These are phyloP conservation scores for Sherardia arvensis DNA, from an alignment of 257 asterid species.

Conservation along the genomic window DNA sequence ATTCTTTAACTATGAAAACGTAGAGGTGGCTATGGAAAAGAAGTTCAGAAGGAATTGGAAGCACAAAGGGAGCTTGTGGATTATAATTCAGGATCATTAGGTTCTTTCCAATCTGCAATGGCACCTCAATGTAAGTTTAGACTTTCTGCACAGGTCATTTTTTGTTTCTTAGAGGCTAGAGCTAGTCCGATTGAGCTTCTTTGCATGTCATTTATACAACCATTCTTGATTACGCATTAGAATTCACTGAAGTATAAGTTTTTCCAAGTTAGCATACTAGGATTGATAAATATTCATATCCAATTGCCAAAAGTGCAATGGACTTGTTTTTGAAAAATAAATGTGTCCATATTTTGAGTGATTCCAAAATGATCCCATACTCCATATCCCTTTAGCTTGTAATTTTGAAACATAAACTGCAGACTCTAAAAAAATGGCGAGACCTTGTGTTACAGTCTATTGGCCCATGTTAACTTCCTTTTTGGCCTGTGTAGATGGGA, in stretches of 20 bases:
- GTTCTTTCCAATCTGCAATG: conserved; percentile 56
- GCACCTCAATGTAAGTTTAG: conserved; percentile 57
- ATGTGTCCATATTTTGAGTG: neutral
- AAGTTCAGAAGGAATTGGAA: conserved; percentile 91
- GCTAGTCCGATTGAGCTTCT: neutral
- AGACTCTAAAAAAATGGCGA: neutral
- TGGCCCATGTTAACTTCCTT: conserved; percentile 10
- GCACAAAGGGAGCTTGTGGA: conserved; percentile 94
- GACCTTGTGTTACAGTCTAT: neutral
- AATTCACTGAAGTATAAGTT: neutral
- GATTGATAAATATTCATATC: neutral
- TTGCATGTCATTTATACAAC: neutral
- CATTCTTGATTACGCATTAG: no score
- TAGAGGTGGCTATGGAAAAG: conserved; percentile 97
- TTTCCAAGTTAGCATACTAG: neutral
- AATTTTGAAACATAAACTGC: neutral
- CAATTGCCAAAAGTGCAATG: neutral
- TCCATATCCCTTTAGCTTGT: neutral
- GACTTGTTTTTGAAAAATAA: neutral
- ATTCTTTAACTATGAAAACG: conserved; percentile 51
- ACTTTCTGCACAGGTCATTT: neutral
- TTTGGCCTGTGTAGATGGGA: conserved; percentile 47
- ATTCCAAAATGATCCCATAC: neutral
- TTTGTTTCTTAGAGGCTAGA: neutral
- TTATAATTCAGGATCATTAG: conserved; percentile 76